A percentile compares a stretch with the other conserved stretches of the same genome.
Evolutionary conservation across 1,284 basidiomycete species (phyloP).

Genomic region (Peniophora sp.): DNA sequence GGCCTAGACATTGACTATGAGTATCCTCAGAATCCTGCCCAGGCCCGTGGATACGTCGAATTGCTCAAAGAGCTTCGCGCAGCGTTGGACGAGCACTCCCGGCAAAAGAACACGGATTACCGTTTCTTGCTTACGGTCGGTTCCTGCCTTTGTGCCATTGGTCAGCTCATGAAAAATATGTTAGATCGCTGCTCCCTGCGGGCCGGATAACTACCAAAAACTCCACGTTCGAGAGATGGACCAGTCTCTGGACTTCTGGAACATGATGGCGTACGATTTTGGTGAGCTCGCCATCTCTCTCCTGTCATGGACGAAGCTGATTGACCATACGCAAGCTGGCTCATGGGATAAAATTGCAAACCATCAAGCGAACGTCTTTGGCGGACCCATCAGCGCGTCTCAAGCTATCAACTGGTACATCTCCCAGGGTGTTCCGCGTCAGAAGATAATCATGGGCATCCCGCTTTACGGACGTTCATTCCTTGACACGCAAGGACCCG

Average conservation of each 20-base stretch:
- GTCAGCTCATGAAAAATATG: background rate
- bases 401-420: slow-evolving; percentile 73
- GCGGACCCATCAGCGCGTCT: slow-evolving; percentile 55
- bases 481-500: slow-evolving; percentile 78
- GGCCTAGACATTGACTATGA: slow-evolving; percentile 82
- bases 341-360: slow-evolving; percentile 74
- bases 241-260: slow-evolving; percentile 87
- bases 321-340: slow-evolving; percentile 45
- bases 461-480: slow-evolving; percentile 93
- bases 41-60: slow-evolving; percentile 68
- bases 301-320: slow-evolving; percentile 7
- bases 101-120: slow-evolving; percentile 47
- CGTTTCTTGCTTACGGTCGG: slow-evolving; percentile 71
- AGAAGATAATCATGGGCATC: slow-evolving; percentile 85
- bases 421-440: slow-evolving; percentile 59
- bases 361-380: slow-evolving; percentile 86
- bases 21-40: slow-evolving; percentile 64
- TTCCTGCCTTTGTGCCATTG: slow-evolving; percentile 1
- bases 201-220: slow-evolving; percentile 78
- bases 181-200: slow-evolving; percentile 89
- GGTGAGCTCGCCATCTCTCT: slow-evolving; percentile 32
- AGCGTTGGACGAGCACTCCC: slow-evolving; percentile 62
- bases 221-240: slow-evolving; percentile 83
- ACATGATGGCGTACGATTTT: slow-evolving; percentile 90
- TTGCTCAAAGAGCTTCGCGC: slow-evolving; percentile 64